These are phyloP conservation scores for Huntiella abstrusa DNA, from an alignment of 2,329 filamentous ascomycete genomes.

Conservation along the genomic window DNA sequence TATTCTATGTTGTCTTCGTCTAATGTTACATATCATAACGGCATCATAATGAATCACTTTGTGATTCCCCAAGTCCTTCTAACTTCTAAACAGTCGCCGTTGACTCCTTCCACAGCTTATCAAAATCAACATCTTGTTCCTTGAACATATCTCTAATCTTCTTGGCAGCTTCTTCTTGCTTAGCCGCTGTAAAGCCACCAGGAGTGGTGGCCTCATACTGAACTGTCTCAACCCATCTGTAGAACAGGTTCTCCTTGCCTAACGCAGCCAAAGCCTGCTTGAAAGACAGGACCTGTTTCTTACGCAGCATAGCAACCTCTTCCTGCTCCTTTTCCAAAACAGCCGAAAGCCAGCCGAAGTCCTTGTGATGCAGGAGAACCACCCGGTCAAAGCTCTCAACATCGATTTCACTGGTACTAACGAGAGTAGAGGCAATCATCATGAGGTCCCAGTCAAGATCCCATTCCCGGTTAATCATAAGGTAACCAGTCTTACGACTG, in stretches of 20 bases:
- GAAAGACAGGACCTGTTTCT: conserved; percentile 62
- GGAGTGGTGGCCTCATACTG: conserved; percentile 70
- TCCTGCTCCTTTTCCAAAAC: conserved; percentile 34
- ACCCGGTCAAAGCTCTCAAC: conserved; percentile 52
- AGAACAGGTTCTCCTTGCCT: conserved; percentile 80
- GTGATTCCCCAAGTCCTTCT: background rate
- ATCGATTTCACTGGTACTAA: conserved; percentile 35
- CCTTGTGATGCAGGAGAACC: conserved; percentile 46
- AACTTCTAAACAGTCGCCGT: conserved; percentile 17
- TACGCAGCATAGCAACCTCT: conserved; percentile 41
- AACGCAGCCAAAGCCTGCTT: conserved; percentile 54
- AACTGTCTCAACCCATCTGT: conserved; percentile 79
- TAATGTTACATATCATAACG: background rate
- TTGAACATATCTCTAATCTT: conserved; percentile 62
- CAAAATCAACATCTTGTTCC: conserved; percentile 61
- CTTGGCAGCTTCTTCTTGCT: conserved; percentile 51
- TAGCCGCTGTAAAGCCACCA: conserved; percentile 57
- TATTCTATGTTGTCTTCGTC: background rate
- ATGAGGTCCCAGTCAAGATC: conserved; percentile 74
- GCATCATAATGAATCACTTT: background rate
- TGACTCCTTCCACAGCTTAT: conserved; percentile 55
- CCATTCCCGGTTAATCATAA: conserved; percentile 72
- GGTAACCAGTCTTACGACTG: conserved; percentile 65
- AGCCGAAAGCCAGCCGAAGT: conserved; percentile 46
- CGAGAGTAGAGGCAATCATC: conserved; percentile 50